phyloP scores from a whole-genome alignment of 78 protist genomes.

The Trichosphaerium sp. region DNA sequence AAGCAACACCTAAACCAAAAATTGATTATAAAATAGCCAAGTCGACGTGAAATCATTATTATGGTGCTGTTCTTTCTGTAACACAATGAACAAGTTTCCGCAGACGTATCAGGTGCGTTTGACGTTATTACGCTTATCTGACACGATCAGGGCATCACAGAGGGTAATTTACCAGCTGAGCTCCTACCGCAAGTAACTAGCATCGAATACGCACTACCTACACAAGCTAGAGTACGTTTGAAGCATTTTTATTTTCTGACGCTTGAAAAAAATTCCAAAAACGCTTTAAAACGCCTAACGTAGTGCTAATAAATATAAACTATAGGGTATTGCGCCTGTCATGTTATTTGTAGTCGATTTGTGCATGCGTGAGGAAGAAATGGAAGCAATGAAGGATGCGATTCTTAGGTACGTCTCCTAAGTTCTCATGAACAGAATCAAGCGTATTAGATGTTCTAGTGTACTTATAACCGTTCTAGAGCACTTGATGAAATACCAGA shows the following conservation, averaged over 20 bases:
- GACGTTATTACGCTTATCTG: too few species aligned
- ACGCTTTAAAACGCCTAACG: not conserved
- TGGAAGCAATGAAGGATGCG: constrained; percentile 69
- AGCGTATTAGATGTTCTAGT: too few species aligned
- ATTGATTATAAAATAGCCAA: not conserved
- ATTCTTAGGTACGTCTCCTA: constrained; percentile 68
- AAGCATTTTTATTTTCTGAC: not conserved
- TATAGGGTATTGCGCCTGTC: constrained; percentile 55
- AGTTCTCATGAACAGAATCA: too few species aligned
- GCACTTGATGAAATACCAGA: constrained; percentile 75
- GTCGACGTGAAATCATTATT: not conserved
- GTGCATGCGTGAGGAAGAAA: constrained; percentile 69
- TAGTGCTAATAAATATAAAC: not conserved
- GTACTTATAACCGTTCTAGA: too few species aligned
- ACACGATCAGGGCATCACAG: constrained; percentile 68
- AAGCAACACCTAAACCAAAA: not conserved
- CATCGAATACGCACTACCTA: constrained; percentile 41
- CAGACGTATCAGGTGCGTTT: too few species aligned
- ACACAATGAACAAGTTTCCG: too few species aligned
- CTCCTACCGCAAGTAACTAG: constrained; percentile 54
- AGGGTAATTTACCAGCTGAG: constrained; percentile 79
- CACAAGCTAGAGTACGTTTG: constrained; percentile 5
- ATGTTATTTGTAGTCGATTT: constrained; percentile 86
- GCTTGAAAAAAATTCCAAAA: not conserved
- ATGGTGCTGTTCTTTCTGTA: too few species aligned